Percentiles rank a stretch among this genome's conserved stretches.
Conservation (phyloP, 805 yeast genomes). For the Lipomyces orientalis region DNA sequence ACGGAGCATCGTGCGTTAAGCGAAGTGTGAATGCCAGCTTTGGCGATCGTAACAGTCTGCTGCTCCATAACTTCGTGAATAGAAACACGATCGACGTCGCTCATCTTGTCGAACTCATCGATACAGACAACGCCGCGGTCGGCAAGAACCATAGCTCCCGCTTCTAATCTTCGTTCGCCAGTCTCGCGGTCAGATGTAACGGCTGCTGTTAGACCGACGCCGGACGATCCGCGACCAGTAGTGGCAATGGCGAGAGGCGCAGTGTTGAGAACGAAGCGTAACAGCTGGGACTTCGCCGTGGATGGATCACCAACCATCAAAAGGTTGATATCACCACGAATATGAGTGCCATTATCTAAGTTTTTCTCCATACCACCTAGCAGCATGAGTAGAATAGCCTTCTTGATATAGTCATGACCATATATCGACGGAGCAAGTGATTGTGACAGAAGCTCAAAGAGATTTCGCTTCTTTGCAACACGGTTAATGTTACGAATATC, state of each 20-base stretch:
- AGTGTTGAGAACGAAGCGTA: conserved; percentile 91
- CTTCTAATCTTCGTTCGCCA: conserved; percentile 94
- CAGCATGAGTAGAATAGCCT: conserved; percentile 87
- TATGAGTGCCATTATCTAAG: conserved; percentile 91
- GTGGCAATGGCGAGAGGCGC: conserved; percentile 97
- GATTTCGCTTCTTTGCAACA: conserved; percentile 68
- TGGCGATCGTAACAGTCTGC: conserved; percentile 96
- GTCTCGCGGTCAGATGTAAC: conserved; percentile 96
- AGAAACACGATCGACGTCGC: conserved; percentile 94
- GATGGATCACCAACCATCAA: conserved; percentile 99
- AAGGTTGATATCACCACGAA: conserved; percentile 96
- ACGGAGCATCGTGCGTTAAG: conserved; percentile 96
- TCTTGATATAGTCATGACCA: conserved; percentile 89
- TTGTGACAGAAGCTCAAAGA: conserved; percentile 78
- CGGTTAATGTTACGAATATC: conserved; percentile 88
- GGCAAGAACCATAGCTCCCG: conserved; percentile 99
- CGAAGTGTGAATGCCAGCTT: conserved; percentile 97
- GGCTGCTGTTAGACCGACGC: conserved; percentile 99
- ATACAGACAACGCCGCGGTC: conserved; percentile 97
- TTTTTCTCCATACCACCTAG: conserved; percentile 95
- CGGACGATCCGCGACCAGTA: conserved; percentile 99
- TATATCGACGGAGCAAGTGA: conserved; percentile 95
- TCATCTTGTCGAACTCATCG: conserved; percentile 98
- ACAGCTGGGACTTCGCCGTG: conserved; percentile 95
- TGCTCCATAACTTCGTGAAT: conserved; percentile 99